Evolutionary conservation across 192 early-diverging fungal genomes (phyloP).

Genomic region (Borealophlyctis nickersoniae): DNA sequence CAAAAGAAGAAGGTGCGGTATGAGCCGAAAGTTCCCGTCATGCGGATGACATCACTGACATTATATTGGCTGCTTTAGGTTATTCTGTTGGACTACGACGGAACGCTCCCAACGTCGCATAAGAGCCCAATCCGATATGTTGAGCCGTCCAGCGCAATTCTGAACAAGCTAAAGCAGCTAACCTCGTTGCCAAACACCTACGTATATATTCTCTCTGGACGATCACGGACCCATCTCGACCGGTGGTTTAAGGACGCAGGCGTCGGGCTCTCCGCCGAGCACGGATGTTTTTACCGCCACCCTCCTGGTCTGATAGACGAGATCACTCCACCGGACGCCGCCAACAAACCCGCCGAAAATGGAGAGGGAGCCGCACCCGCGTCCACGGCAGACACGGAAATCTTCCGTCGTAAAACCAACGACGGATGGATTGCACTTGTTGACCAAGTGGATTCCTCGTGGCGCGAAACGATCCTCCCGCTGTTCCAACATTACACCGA

Average conservation of each 20-base stretch:
- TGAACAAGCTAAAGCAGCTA: slow-evolving; percentile 69
- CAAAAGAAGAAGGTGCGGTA: slow-evolving; percentile 57
- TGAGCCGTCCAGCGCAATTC: slow-evolving; percentile 72
- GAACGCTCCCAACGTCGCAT: slow-evolving; percentile 83
- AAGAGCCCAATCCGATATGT: slow-evolving; percentile 87
- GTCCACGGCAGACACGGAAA: slow-evolving; percentile 9
- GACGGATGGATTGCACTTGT: slow-evolving; percentile 85
- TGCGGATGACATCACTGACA: not conserved
- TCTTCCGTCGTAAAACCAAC: slow-evolving; percentile 41
- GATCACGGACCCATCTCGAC: slow-evolving; percentile 84
- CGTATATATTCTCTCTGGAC: slow-evolving; percentile 95
- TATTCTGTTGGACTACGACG: slow-evolving; percentile 94
- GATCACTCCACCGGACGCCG: slow-evolving; percentile 37
- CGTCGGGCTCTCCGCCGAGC: slow-evolving; percentile 94
- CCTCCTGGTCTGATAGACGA: slow-evolving; percentile 62
- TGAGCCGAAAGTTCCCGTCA: not conserved
- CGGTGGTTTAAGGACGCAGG: slow-evolving; percentile 83
- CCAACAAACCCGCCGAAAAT: slow-evolving; percentile 5
- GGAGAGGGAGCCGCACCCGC: slow-evolving; percentile 5
- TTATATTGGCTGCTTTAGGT: slow-evolving; percentile 36
- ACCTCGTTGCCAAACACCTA: slow-evolving; percentile 75
- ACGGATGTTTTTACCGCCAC: slow-evolving; percentile 97
- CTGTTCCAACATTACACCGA: slow-evolving; percentile 97
- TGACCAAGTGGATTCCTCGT: slow-evolving; percentile 84
- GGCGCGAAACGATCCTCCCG: slow-evolving; percentile 89